Base-by-base conservation (phyloP, 2,329 filamentous ascomycete species). In the Pseudogymnoascus sp. region DNA sequence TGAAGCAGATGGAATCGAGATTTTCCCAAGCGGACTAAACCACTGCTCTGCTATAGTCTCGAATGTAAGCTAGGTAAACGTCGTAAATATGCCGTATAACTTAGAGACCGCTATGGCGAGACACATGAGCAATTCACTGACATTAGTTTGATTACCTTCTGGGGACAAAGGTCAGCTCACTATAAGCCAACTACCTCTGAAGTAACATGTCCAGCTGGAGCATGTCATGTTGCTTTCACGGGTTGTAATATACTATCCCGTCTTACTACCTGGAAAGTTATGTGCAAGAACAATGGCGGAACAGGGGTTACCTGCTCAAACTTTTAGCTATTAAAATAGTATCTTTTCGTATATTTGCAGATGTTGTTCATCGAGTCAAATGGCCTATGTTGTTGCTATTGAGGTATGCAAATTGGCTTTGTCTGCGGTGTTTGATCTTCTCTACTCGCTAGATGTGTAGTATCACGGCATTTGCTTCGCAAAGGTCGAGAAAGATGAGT, bases 1-100 rank as follows among this genome's bases (percentile, higher is more conserved):
- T 31, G 80, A 80, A 64, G 78, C 78, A 1, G 76, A 72, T 1
- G 78, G 78, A 0, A 79, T 80, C 66, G 80, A 80, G 66, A 70
- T 75, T 2, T 79, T 79, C 63, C 76, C 77, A 0, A 71, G 70
- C 8, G 76, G 76, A 2, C 66, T 66, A 2, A 63, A 61, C 4
- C 72, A 79, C 63, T 74, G 75, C 12, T 65, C 68, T 0, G 74
- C 76, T 0, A 72, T 71, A 0, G 76, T 79, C 19, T 69, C 65
- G 4, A 80, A 80, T 63, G 74, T 79, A 19, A 79, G 76, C 0
- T 79, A 70, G 61, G 69, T 71, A 4, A 71, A 69, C 29, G 69
- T 80, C 16, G 72, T 69, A 0, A 77, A 62, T 78, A 78, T 63
- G 77, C 75, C 2, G 72, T 78, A 65, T 76, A 78, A 63, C 76